These are phyloP conservation scores for Scenedesmus sp. DNA, from an alignment of 163 green algal species.

Conservation along the genomic window DNA sequence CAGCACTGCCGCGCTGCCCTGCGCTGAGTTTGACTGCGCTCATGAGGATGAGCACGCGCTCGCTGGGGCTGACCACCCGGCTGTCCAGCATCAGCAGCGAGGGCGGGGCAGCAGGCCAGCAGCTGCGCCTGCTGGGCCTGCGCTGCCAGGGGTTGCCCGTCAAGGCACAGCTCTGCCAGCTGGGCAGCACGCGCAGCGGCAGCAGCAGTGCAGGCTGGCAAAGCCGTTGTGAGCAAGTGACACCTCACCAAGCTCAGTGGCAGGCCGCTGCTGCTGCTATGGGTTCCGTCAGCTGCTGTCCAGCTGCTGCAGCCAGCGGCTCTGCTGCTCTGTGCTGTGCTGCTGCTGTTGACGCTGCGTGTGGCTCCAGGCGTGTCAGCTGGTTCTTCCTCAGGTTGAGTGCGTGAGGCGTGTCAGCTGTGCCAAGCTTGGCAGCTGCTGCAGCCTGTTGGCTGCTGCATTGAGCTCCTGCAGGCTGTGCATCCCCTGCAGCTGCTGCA, in stretches of 20 bases:
- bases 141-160: slow-evolving; percentile 34
- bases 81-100: slow-evolving; percentile 43
- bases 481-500: slow-evolving; percentile 44
- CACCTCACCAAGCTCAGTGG: slow-evolving; percentile 80
- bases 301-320: neutral
- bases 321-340: neutral
- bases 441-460: slow-evolving; percentile 57
- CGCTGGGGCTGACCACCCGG: slow-evolving; percentile 10
- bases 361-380: slow-evolving; percentile 12
- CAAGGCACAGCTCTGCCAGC: slow-evolving; percentile 4
- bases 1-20: neutral
- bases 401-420: slow-evolving; percentile 43
- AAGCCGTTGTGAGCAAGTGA: slow-evolving; percentile 79
- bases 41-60: neutral
- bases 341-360: neutral
- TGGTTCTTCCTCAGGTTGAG: slow-evolving; percentile 55
- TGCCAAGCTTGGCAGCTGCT: slow-evolving; percentile 28
- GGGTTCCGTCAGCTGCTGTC: neutral
- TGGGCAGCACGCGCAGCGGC: neutral
- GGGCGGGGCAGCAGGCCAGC: slow-evolving; percentile 31
- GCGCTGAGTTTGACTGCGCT: neutral
- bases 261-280: slow-evolving; percentile 45
- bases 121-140: neutral
- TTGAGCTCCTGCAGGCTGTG: slow-evolving; percentile 56
- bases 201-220: slow-evolving; percentile 59